Evolutionary conservation across 176 grass and related monocot species (phyloP).

Genomic region (Dactylis glomerata): DNA sequence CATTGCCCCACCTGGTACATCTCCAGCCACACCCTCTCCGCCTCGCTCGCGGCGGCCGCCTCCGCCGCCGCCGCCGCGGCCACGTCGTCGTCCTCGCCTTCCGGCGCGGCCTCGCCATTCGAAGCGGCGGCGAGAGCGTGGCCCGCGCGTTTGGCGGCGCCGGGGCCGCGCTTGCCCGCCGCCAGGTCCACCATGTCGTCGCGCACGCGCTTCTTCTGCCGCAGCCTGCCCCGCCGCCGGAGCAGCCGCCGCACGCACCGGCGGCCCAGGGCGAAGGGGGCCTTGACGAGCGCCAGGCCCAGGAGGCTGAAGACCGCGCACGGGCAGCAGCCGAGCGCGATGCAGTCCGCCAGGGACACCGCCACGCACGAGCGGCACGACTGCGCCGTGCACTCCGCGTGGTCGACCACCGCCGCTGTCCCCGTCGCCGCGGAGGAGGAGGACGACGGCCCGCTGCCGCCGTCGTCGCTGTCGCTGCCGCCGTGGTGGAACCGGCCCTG

Average conservation of each 20-base stretch:
- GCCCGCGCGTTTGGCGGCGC: neutral
- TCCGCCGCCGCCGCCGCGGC: neutral
- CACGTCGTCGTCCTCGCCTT: neutral
- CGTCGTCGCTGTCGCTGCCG: neutral
- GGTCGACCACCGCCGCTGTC: constrained; percentile 40
- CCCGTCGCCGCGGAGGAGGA: neutral
- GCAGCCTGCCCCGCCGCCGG: constrained; percentile 24
- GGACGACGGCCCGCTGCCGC: neutral
- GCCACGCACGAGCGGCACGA: constrained; percentile 84
- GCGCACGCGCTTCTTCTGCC: constrained; percentile 50
- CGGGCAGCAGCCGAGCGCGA: constrained; percentile 82
- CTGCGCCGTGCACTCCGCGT: constrained; percentile 55
- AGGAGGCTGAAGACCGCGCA: constrained; percentile 76
- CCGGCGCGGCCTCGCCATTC: neutral
- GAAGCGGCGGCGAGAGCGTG: no score
- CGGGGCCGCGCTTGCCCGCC: neutral
- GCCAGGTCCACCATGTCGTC: constrained; percentile 29
- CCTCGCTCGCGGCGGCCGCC: constrained; percentile 8
- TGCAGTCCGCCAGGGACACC: constrained; percentile 65
- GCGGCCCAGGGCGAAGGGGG: constrained; percentile 47
- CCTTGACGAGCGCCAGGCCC: constrained; percentile 58
- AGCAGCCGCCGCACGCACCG: constrained; percentile 46
- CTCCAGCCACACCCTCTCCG: constrained; percentile 59
- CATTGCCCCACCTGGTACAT: constrained; percentile 80
- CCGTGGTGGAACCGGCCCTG: constrained; percentile 15